Conservation (phyloP, 2,329 filamentous ascomycete species). For the Chaetothyriales sp. region DNA sequence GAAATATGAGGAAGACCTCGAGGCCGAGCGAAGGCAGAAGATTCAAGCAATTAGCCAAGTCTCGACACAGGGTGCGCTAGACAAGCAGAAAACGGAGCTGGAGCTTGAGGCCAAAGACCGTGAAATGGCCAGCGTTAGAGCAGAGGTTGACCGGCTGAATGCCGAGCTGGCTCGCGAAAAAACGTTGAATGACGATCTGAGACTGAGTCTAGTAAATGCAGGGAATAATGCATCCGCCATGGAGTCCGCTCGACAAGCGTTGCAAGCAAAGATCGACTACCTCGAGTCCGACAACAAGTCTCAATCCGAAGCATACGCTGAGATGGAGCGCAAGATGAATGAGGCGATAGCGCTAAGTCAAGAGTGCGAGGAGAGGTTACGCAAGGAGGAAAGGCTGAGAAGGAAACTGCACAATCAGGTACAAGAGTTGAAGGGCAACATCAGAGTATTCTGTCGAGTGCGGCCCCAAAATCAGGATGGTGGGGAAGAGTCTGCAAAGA, state of each 20-base stretch:
- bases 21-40: constrained; percentile 48
- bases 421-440: constrained; percentile 94
- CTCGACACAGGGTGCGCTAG: constrained; percentile 38
- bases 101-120: constrained; percentile 41
- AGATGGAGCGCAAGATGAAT: constrained; percentile 66
- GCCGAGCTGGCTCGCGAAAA: constrained; percentile 49
- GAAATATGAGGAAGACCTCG: constrained; percentile 51
- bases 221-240: constrained; percentile 51
- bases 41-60: constrained; percentile 54
- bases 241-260: constrained; percentile 60
- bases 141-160: constrained; percentile 28
- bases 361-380: constrained; percentile 63
- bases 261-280: constrained; percentile 74
- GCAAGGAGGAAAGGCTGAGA: constrained; percentile 79
- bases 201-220: constrained; percentile 46
- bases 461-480: constrained; percentile 55
- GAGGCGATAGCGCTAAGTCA: constrained; percentile 60
- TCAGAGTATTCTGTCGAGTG: constrained; percentile 93
- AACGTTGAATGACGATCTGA: constrained; percentile 42
- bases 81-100: constrained; percentile 29
- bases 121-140: constrained; percentile 35
- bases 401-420: constrained; percentile 94
- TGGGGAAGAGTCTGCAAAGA: constrained; percentile 52
- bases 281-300: constrained; percentile 81
- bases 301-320: constrained; percentile 72